Evolutionary conservation across 495 filamentous ascomycete species (phyloP).

Genomic region (Cladorrhinum samala): DNA sequence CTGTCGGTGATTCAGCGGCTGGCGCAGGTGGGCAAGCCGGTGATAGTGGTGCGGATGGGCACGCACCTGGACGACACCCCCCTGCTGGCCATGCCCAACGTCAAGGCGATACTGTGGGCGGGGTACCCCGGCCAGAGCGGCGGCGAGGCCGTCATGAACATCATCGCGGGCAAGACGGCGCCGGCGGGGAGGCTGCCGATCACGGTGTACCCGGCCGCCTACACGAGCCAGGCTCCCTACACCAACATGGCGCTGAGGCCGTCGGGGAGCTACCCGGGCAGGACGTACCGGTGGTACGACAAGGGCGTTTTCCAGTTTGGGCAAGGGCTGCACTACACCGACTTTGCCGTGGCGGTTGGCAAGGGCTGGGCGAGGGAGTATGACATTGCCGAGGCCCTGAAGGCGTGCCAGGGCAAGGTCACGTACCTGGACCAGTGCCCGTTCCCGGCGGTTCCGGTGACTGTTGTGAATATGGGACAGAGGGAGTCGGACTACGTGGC

Average conservation of each 20-base stretch:
- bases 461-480: slow-evolving; percentile 43
- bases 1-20: slow-evolving; percentile 33
- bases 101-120: slow-evolving; percentile 48
- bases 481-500: slow-evolving; percentile 55
- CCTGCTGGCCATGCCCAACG: slow-evolving; percentile 41
- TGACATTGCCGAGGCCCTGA: slow-evolving; percentile 25
- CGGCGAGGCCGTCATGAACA: slow-evolving; percentile 45
- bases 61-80: slow-evolving; percentile 51
- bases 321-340: slow-evolving; percentile 43
- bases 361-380: slow-evolving; percentile 23
- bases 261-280: slow-evolving; percentile 33
- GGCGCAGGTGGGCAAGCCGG: slow-evolving; percentile 29
- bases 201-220: slow-evolving; percentile 41
- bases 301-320: slow-evolving; percentile 40
- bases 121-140: slow-evolving; percentile 52
- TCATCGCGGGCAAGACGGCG: slow-evolving; percentile 45
- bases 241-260: slow-evolving; percentile 42
- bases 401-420: slow-evolving; percentile 22
- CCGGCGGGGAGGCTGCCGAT: slow-evolving; percentile 57
- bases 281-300: slow-evolving; percentile 40
- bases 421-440: slow-evolving; percentile 41
- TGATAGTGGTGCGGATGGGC: slow-evolving; percentile 40
- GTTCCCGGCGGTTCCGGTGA: slow-evolving; percentile 35
- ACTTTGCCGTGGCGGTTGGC: slow-evolving; percentile 44
- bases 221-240: slow-evolving; percentile 33